Base-by-base conservation (phyloP, 257 asterid species). In the Jasminum sambac region DNA sequence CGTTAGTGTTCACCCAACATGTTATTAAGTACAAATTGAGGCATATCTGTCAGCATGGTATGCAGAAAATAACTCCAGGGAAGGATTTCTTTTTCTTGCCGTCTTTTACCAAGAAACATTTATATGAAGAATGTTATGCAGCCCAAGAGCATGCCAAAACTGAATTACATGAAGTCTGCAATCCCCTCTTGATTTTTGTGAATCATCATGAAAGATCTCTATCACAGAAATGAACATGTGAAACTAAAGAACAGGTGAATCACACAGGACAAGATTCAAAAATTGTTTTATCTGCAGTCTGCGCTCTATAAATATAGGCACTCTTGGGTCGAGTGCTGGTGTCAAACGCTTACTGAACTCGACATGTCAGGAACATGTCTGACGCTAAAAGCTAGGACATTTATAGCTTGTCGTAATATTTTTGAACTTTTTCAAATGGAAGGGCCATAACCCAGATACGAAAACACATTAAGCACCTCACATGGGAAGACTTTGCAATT, bases 1-100 rank as follows among this genome's bases (percentile, higher is more conserved):
- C 16, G 61, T 77, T 46, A 60, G 71, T 26, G 46, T 71, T 74
- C 42, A 57, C 38, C 63, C 60, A 70, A 60, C 21, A 17, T 24
- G 37, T 58, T 63, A 68, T 25, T 24, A 61, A 36, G 67, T 64
- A 69, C 38, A 61, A 30, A 52, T 64, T 17, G 60, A 60, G 9
- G 40, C 43, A 63, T 37, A 65, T 60, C 39, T 34, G 44, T 11
- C 62, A 68, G 43, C 50, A 64, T 57, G 69, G 38, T 11, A 11
- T 34, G 19, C 26, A 63, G 52, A 63, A 55, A 64, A 30, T 37
- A 61, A 46, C 37, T 43, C 50, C 57, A 26, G n/a, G 70, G 34
- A 11, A 16, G 40, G 59, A 69, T 74, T 50, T 64, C 66, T 12
- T 48, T 43, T 14, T 61, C 46, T 72, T 11, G 37, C 41, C 9